A percentile compares a stretch with the other conserved stretches of the same genome.
Conservation (phyloP, 768 basidiomycete genomes). For the Trametes sanguinea region DNA sequence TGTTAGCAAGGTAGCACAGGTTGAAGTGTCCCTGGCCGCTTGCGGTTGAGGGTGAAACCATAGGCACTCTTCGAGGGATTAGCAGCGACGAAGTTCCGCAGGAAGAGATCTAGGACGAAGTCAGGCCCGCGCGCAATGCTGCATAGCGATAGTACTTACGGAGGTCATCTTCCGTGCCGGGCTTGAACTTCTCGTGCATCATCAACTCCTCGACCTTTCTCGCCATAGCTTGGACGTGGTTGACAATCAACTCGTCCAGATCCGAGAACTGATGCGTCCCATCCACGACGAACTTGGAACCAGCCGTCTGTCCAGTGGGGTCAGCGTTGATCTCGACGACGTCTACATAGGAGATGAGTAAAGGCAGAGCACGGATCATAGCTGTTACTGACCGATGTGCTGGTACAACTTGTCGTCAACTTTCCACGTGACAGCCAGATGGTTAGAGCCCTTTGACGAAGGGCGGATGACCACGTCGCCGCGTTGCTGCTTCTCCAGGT, state of each 20-base stretch:
- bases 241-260: constrained; percentile 95
- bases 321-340: constrained; percentile 82
- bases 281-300: constrained; percentile 71
- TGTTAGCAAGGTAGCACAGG: constrained; percentile 91
- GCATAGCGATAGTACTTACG: constrained; percentile 55
- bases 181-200: constrained; percentile 94
- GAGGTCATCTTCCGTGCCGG: constrained; percentile 83
- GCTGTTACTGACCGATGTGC: constrained; percentile 76
- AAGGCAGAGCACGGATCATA: not conserved
- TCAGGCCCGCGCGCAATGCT: not conserved
- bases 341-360: constrained; percentile 46
- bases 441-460: constrained; percentile 90
- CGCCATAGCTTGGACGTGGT: constrained; percentile 93
- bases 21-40: constrained; percentile 93
- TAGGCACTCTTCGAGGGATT: constrained; percentile 96
- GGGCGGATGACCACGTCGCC: constrained; percentile 97
- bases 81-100: constrained; percentile 89
- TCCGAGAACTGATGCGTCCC: constrained; percentile 83
- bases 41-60: constrained; percentile 89
- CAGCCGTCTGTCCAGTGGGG: constrained; percentile 64
- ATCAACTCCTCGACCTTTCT: constrained; percentile 93
- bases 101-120: constrained; percentile 63
- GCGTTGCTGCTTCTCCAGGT: constrained; percentile 85
- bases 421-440: constrained; percentile 98
- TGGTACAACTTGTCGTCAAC: constrained; percentile 95